Evolutionary conservation across 345 rosid species (phyloP), one percentile per base, ranked within the genome.

Genomic region (Populus tremula): DNA sequence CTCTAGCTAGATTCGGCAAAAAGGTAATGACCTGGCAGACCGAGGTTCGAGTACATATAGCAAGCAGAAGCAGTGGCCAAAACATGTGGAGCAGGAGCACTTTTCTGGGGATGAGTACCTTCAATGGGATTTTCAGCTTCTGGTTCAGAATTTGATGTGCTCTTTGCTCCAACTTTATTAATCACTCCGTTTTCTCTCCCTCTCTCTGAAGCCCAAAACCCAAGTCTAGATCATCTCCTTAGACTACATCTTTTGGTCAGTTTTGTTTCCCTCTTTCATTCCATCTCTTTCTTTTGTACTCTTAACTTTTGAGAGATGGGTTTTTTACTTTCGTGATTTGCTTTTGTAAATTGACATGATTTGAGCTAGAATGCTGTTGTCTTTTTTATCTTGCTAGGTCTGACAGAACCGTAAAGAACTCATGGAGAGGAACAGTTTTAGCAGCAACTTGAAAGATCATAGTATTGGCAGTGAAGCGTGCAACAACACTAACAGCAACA

Each of bases 351-450:
- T 49, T 49, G 54, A 49, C 20, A 1, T 49, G 47, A 49, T 49
- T 49, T 49, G 54, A 49, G 54, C 21, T 49, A 49, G 54, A 49
- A 2, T 49, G 54, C 7, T 49, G 54, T 25, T 25, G 14, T n/a
- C 47, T 72, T 77, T 74, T 72, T 74, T 67, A 76, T 68, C 83
- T 79, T 76, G 74, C 43, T 75, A 79, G 82, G 72, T 73, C 69
- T 71, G 36, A 76, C 79, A 54, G 61, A 77, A 73, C 67, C 69
- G 66, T 71, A 78, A 78, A 53, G 76, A 68, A 69, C 21, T n/a
- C 75, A 86, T 87, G 94, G 92, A 88, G 86, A 81, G 79, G 72
- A 85, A 76, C 76, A 78, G 81, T 72, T 79, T 73, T 79, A 86
- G 87, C 66, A 88, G 84, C 79, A 85, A 77, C 85, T 80, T 80